These are phyloP conservation scores for Exophiala lecanii-corni DNA, from an alignment of 2,329 filamentous ascomycete genomes.

Conservation along the genomic window DNA sequence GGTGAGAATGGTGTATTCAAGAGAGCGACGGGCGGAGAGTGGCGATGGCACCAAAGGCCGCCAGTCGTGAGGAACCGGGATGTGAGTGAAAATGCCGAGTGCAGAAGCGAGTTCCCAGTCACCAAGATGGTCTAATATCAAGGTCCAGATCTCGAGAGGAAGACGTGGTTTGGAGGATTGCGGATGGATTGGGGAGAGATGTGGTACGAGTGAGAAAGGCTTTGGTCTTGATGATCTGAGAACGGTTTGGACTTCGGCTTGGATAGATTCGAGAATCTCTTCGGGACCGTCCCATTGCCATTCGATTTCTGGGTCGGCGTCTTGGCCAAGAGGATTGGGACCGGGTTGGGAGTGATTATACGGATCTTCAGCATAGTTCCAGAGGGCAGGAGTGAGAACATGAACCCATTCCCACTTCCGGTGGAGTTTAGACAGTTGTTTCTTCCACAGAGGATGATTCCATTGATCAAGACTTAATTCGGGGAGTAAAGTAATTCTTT, in stretches of 20 bases:
- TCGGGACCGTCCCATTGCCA: slow-evolving; percentile 29
- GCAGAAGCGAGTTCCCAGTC: slow-evolving; percentile 90
- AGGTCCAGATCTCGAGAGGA: slow-evolving; percentile 83
- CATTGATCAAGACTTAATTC: slow-evolving; percentile 87
- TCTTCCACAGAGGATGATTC: slow-evolving; percentile 83
- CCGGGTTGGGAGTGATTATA: slow-evolving; percentile 43
- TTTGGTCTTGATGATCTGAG: slow-evolving; percentile 16
- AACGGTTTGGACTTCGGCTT: slow-evolving; percentile 23
- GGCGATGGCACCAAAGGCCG: slow-evolving; percentile 58
- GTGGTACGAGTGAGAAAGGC: slow-evolving; percentile 4
- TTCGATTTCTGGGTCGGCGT: slow-evolving; percentile 26
- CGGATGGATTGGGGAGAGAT: slow-evolving; percentile 37
- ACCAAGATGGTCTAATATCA: slow-evolving; percentile 75
- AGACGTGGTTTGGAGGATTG: slow-evolving; percentile 41
- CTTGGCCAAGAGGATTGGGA: slow-evolving; percentile 27
- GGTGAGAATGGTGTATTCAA: slow-evolving; percentile 81
- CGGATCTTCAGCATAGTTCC: slow-evolving; percentile 62
- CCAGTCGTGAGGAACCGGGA: slow-evolving; percentile 72
- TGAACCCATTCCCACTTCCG: slow-evolving; percentile 84
- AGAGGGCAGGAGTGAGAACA: slow-evolving; percentile 74
- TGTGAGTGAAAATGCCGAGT: slow-evolving; percentile 72
- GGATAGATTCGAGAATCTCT: slow-evolving; percentile 24
- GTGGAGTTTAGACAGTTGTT: slow-evolving; percentile 77
- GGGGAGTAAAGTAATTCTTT: slow-evolving; percentile 78
- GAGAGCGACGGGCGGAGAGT: slow-evolving; percentile 66